Evolutionary conservation across 352 stramenopile genomes (phyloP), one percentile per base, ranked within the genome.

Genomic region (Globisporangium spinosum): DNA sequence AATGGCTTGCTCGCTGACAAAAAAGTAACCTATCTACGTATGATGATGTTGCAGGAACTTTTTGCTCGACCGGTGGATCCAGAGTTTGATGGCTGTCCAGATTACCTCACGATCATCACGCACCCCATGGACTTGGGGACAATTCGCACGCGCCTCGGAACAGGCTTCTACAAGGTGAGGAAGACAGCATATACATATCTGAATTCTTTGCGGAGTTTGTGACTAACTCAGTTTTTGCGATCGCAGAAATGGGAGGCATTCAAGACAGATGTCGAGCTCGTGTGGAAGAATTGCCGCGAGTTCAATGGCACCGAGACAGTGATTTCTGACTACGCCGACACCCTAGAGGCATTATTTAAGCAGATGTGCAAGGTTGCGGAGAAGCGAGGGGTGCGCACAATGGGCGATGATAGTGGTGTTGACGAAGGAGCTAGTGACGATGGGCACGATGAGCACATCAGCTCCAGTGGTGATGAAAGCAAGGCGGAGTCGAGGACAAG

Each of bases 101-200:
- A 94, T 66, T 97, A 97, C 62, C 77, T 94, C 53, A 80, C 77
- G 10, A 77, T 95, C 34, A 90, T 97, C 65, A 70, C 88, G 58
- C 74, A 93, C 7, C 89, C 89, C 1, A 97, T 97, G 68, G 89
- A 97, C 69, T 75, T 97, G 13, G 87, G 85, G 13, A 97, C 89
- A 3, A 92, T 97, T 62, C 82, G 77, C 27, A 79, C 75, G 20
- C 87, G 87, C 22, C 62, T 89, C 0, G 72, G 83, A 32, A 65
- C 64, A 49, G 81, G 74, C 29, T 87, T 83, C 70, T 97, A 97
- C 69, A 76, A 70, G 73, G 89, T 95, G 77, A 45, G 73, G 8
- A 29, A 25, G 29, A 5, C 29, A 32, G 29, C 5, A 32, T 3
- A 32, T 32, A 32, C 7, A 32, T 32, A 32, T 32, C 29, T 32